These are phyloP conservation scores for Immersiella caudata DNA, from an alignment of 495 filamentous ascomycete genomes.

Conservation along the genomic window DNA sequence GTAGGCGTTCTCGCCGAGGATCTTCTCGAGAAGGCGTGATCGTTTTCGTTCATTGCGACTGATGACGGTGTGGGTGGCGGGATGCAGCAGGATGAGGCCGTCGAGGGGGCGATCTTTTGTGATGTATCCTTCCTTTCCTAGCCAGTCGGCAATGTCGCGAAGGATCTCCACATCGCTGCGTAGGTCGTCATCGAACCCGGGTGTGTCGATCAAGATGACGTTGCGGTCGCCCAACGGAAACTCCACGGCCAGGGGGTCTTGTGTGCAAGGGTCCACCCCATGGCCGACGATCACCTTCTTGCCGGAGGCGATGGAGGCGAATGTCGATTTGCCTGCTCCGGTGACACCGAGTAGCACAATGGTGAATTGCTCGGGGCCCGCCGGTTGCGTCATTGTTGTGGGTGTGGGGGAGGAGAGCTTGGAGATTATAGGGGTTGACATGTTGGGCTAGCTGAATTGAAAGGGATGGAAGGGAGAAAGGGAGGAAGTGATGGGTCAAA, in stretches of 20 bases:
- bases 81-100: constrained; percentile 13
- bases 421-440: not conserved
- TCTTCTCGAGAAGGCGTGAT: constrained; percentile 4
- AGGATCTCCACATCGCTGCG: constrained; percentile 45
- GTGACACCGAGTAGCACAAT: constrained; percentile 12
- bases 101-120: not conserved
- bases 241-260: constrained; percentile 6
- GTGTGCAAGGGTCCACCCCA: constrained; percentile 10
- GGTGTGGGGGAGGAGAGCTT: not conserved
- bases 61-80: constrained; percentile 3
- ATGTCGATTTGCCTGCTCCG: constrained; percentile 17
- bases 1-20: constrained; percentile 3
- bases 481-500: too few relatives aligned
- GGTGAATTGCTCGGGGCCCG: not conserved
- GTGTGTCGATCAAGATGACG: constrained; percentile 45
- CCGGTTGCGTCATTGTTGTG: not conserved
- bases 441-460: too few relatives aligned
- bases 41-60: not conserved
- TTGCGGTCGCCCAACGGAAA: not conserved
- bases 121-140: not conserved
- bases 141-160: constrained; percentile 38
- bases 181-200: constrained; percentile 50
- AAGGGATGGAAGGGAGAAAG: too few relatives aligned
- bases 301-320: constrained; percentile 10
- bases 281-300: constrained; percentile 10